phyloP scores from a whole-genome alignment of 306 rosid genomes.

The Inga leiocalycina region DNA sequence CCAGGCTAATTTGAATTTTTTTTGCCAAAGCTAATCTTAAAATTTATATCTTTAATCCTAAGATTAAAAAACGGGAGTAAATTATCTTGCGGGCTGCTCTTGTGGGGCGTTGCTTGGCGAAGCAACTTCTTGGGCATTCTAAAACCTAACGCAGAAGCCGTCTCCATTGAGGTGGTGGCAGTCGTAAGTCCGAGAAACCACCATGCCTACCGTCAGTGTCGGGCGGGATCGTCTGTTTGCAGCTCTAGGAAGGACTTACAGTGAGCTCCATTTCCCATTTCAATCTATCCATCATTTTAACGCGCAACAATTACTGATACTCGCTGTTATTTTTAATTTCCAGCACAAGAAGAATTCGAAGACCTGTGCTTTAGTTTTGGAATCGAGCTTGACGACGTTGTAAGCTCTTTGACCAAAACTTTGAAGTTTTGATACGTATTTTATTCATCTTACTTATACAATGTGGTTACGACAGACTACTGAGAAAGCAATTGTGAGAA shows the following conservation, averaged over 20 bases:
- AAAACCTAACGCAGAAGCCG: neutral
- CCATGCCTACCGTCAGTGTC: neutral
- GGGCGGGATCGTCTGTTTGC: conserved; percentile 14
- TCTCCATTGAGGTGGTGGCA: conserved; percentile 3
- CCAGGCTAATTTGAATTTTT: too few relatives aligned
- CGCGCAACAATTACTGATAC: neutral
- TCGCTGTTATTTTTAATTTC: neutral
- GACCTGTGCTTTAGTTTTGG: conserved; percentile 8
- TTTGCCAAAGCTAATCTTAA: too few relatives aligned
- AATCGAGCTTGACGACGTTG: conserved; percentile 5
- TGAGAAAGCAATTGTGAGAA: neutral
- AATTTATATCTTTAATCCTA: too few relatives aligned
- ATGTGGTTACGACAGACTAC: neutral
- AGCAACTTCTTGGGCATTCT: neutral
- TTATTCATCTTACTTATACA: neutral
- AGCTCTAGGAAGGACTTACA: neutral
- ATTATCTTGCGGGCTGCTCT: neutral
- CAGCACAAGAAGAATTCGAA: conserved; percentile 8
- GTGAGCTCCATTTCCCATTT: neutral
- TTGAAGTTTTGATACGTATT: neutral
- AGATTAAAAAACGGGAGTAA: neutral
- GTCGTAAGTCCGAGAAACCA: neutral
- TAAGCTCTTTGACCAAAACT: neutral
- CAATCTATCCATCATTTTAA: neutral
- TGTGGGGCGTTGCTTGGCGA: neutral